A percentile compares a stretch with the other conserved stretches of the same genome.
Evolutionary conservation across 2,329 filamentous ascomycete species (phyloP).

Genomic region (Dactylellina parvicollis): DNA sequence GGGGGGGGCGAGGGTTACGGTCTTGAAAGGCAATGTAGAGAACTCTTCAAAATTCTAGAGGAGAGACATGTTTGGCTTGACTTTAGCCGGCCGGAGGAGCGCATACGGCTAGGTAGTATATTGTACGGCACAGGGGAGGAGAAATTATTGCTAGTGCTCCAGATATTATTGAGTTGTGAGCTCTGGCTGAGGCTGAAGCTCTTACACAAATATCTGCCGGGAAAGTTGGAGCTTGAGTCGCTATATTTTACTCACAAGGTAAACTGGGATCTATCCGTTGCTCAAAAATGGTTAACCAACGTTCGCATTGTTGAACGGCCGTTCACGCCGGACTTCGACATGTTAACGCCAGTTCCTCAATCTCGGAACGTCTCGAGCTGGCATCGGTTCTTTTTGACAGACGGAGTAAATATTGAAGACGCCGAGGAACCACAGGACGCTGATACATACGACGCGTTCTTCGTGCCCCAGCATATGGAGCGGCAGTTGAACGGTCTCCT

Average conservation of each 20-base stretch:
- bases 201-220: constrained; percentile 66
- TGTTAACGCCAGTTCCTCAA: constrained; percentile 58
- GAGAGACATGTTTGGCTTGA: constrained; percentile 77
- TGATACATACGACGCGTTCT: constrained; percentile 56
- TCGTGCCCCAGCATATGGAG: constrained; percentile 66
- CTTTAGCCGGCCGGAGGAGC: constrained; percentile 78
- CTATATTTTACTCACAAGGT: constrained; percentile 70
- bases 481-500: constrained; percentile 71
- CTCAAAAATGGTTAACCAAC: constrained; percentile 74
- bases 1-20: constrained; percentile 71
- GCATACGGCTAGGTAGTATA: constrained; percentile 76
- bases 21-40: constrained; percentile 75
- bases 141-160: constrained; percentile 74
- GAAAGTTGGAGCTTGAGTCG: constrained; percentile 66
- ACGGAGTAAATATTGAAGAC: constrained; percentile 57
- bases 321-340: constrained; percentile 39
- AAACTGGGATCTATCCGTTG: constrained; percentile 74
- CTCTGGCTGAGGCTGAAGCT: constrained; percentile 71
- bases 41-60: constrained; percentile 73
- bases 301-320: constrained; percentile 68
- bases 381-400: constrained; percentile 38
- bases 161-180: constrained; percentile 73
- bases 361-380: constrained; percentile 55
- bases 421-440: constrained; percentile 31
- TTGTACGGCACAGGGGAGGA: constrained; percentile 72